Base-by-base conservation (phyloP, 306 rosid species). In the Acacia confusa region DNA sequence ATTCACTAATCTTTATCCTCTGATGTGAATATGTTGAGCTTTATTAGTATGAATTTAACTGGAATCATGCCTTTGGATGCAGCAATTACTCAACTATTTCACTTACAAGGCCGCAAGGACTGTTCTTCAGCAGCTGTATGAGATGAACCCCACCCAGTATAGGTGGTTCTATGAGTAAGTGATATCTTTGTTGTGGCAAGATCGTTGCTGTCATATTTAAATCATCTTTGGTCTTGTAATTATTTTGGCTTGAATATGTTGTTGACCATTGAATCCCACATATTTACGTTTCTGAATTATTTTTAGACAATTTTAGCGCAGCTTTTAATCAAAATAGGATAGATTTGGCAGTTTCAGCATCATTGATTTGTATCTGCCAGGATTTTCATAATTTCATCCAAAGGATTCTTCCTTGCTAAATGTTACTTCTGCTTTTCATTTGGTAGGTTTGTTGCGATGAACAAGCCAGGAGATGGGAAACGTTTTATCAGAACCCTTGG, bases 61-160 rank as follows among this genome's bases (percentile, higher is more conserved):
- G 70, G 74, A 65, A 63, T 74, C 73, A 53, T 44, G 75, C 84
- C 65, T 71, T 70, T 85, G 78, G 77, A 55, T 80, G 84, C 94
- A 95, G 99, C 99, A 95, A 95, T 13, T 93, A 72, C 90, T 95
- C 88, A 95, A 93, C 83, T 95, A 95, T 80, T 95, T 95, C 88
- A 95, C 99, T 3, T 88, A 88, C 83, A 93, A 93, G 86, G 99
- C 99, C 76, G 97, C 87, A 85, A 89, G 97, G 94, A 93, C 96
- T 45, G 99, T 95, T 69, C 87, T 95, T 87, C 91, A 85, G 86
- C 99, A 95, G 85, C 80, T 95, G 43, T 89, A 95, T 79, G 99
- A 95, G 86, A 95, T 95, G 98, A 93, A 95, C n/a, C 99, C 99
- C 4, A 89, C 93, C 2, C 87, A 92, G 53, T 93, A 95, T 83